These are phyloP conservation scores for Flaveria bidentis DNA, from an alignment of 129 eudicot species.

Conservation along the genomic window DNA sequence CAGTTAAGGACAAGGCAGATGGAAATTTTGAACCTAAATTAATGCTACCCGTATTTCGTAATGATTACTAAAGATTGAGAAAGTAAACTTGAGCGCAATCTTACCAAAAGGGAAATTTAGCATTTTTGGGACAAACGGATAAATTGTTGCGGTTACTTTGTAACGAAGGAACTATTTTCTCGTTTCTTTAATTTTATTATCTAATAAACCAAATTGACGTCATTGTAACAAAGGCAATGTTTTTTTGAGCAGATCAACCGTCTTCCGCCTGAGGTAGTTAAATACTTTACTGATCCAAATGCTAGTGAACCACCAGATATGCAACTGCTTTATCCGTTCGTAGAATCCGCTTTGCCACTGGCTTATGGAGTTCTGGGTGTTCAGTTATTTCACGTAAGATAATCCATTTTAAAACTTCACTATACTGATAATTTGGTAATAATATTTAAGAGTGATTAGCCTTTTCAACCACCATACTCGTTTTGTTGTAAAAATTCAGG, in stretches of 20 bases:
- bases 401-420: neutral
- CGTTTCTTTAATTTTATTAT: neutral
- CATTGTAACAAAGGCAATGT: slow-evolving; percentile 16
- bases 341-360: slow-evolving; percentile 91
- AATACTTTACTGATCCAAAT: slow-evolving; percentile 95
- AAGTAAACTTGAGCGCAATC: slow-evolving; percentile 4
- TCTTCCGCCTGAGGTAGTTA: slow-evolving; percentile 93
- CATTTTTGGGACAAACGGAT: slow-evolving; percentile 3
- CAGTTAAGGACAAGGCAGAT: neutral
- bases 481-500: neutral
- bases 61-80: neutral
- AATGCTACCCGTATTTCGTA: neutral
- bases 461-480: neutral
- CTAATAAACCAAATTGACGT: neutral
- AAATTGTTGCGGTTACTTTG: slow-evolving; percentile 11
- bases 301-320: slow-evolving; percentile 95
- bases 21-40: neutral
- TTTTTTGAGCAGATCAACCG: slow-evolving; percentile 63
- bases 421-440: neutral
- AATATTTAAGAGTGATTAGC: neutral
- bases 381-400: slow-evolving; percentile 88
- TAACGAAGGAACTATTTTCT: neutral
- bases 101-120: neutral
- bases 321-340: slow-evolving; percentile 80
- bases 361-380: slow-evolving; percentile 96